phyloP scores from a whole-genome alignment of 2,329 filamentous ascomycete genomes.

The Aspergillus thermomutatus region DNA sequence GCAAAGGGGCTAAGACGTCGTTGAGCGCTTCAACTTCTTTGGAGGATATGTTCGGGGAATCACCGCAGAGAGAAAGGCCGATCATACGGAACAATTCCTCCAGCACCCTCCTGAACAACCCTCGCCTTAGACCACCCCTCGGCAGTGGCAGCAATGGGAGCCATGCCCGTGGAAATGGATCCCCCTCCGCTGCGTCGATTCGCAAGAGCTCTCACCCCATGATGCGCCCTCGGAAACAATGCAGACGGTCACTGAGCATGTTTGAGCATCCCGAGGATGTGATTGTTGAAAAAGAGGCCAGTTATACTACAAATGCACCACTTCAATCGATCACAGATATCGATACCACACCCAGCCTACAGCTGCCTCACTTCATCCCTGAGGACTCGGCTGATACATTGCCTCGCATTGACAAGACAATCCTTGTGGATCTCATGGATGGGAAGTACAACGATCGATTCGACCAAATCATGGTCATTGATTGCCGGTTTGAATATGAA shows the following conservation, averaged over 20 bases:
- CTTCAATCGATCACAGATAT: slow-evolving; percentile 79
- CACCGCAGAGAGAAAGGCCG: slow-evolving; percentile 69
- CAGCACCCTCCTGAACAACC: slow-evolving; percentile 53
- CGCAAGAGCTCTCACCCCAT: slow-evolving; percentile 71
- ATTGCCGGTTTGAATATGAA: slow-evolving; percentile 98
- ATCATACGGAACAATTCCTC: slow-evolving; percentile 60
- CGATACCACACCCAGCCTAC: slow-evolving; percentile 69
- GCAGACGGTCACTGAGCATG: slow-evolving; percentile 93
- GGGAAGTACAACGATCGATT: slow-evolving; percentile 75
- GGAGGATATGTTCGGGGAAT: slow-evolving; percentile 76
- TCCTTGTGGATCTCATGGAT: slow-evolving; percentile 81
- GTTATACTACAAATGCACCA: slow-evolving; percentile 50
- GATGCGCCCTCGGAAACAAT: slow-evolving; percentile 77
- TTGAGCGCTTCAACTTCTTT: slow-evolving; percentile 64
- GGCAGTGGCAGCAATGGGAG: slow-evolving; percentile 53
- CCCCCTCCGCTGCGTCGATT: slow-evolving; percentile 67
- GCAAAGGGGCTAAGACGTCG: slow-evolving; percentile 49
- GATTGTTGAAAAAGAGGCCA: slow-evolving; percentile 72
- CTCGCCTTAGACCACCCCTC: slow-evolving; percentile 65
- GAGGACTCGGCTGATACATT: slow-evolving; percentile 81
- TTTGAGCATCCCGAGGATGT: slow-evolving; percentile 89
- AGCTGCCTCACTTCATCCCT: slow-evolving; percentile 78
- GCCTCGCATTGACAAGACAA: slow-evolving; percentile 78
- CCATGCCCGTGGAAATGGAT: slow-evolving; percentile 64
- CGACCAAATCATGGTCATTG: slow-evolving; percentile 80